Base-by-base conservation (phyloP, 192 early-diverging fungal genomes). In the Coemansia erecta region DNA sequence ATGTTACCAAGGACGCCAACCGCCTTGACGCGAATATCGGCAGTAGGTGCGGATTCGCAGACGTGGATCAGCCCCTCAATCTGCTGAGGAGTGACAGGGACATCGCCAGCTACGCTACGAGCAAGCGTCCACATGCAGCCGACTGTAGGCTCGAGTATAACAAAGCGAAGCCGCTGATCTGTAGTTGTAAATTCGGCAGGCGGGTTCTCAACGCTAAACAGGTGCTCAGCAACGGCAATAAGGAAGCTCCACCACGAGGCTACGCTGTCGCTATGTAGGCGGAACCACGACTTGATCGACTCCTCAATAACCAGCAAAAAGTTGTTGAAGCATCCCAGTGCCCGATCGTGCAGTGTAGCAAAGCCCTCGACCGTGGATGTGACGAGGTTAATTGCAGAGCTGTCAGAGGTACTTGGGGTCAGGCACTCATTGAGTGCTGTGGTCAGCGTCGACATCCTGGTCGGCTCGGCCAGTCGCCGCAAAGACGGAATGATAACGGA, bases 61-160 rank as follows among this genome's bases (percentile, higher is more conserved):
- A 81, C 60, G 31, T 58, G 60, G n/a, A 84, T 66, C n/a, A 84
- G 64, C 0, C 72, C 71, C 53, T 78, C 55, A 22, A 86, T 68
- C 33, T 86, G 83, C 42, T 64, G 71, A 1, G 41, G 62, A 1
- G 68, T 80, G 3, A 70, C 80, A 35, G 77, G 68, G 14, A 89
- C 83, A 24, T 83, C 26, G 21, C 80, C 81, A 19, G 84, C 74
- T 33, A 85, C 73, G 12, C 86, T 85, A 50, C 91, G 85, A 3
- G 85, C 83, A 42, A 93, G 61, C 2, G 87, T 82, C 92, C 92
- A 95, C 53, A 94, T 69, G 53, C 89, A 88, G 8, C 86, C 83
- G 17, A 92, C 80, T 17, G 84, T 77, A 15, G 82, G 78, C 57
- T 91, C 91, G 23, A 91, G 61, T 28, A 86, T 64, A 28, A 68